These are phyloP conservation scores for Phialophora expanda DNA, from an alignment of 2,329 filamentous ascomycete species.

Conservation along the genomic window DNA sequence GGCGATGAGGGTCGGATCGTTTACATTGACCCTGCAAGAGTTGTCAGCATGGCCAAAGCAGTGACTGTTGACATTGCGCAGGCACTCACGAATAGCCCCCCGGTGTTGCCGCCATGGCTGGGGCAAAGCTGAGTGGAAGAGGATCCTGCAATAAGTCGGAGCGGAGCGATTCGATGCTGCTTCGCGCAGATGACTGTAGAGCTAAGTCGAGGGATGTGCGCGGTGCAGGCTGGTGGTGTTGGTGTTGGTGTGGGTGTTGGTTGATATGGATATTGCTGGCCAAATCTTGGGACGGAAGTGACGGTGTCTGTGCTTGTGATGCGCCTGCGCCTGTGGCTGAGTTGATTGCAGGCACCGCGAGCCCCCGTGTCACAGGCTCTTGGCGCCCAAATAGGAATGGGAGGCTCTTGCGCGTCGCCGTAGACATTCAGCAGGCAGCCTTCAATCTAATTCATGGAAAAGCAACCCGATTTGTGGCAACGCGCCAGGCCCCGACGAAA, in stretches of 20 bases:
- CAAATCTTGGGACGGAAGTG: constrained; percentile 29
- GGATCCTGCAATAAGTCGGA: constrained; percentile 26
- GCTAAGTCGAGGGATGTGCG: constrained; percentile 27
- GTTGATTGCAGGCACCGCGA: not conserved
- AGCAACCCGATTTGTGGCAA: not conserved
- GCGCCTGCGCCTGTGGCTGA: constrained; percentile 13
- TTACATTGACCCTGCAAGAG: constrained; percentile 68
- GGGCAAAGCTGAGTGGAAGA: constrained; percentile 36
- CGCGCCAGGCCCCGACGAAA: not conserved
- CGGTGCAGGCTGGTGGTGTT: constrained; percentile 4
- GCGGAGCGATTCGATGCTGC: constrained; percentile 26
- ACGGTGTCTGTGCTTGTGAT: constrained; percentile 14
- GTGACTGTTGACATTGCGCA: constrained; percentile 37
- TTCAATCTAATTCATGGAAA: constrained; percentile 12
- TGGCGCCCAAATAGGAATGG: constrained; percentile 31
- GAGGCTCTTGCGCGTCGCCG: constrained; percentile 25
- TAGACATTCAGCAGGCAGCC: constrained; percentile 23
- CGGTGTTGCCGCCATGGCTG: constrained; percentile 52
- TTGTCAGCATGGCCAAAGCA: constrained; percentile 13
- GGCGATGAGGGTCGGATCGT: constrained; percentile 71
- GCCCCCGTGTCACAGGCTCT: constrained; percentile 14
- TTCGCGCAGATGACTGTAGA: constrained; percentile 23
- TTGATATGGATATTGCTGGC: constrained; percentile 28
- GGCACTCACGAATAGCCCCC: constrained; percentile 53
- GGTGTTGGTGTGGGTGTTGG: constrained; percentile 18